Percentiles rank a stretch among this genome's conserved stretches.
Evolutionary conservation across 805 yeast genomes (phyloP).

Genomic region (Candida sanyiensis): DNA sequence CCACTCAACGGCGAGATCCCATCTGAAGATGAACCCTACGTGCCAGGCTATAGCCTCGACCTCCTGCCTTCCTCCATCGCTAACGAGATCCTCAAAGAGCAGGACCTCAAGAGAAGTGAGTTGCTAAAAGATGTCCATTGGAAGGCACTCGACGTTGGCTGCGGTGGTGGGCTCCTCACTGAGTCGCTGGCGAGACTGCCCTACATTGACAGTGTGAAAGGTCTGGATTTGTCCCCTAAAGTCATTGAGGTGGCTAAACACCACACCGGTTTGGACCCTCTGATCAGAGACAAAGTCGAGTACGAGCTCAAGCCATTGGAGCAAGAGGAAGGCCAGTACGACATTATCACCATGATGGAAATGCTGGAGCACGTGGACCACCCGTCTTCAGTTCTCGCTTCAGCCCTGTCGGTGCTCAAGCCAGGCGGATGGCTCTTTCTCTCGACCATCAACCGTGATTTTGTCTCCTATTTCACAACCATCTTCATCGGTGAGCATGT

Average conservation of each 20-base stretch:
- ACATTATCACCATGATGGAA: slow-evolving; percentile 86
- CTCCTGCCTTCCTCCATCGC: slow-evolving; percentile 57
- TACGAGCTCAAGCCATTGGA: slow-evolving; percentile 65
- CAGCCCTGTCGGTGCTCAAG: slow-evolving; percentile 61
- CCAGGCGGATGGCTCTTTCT: slow-evolving; percentile 76
- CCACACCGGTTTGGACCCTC: slow-evolving; percentile 67
- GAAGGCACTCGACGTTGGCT: slow-evolving; percentile 80
- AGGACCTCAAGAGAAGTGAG: slow-evolving; percentile 39
- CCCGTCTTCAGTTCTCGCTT: slow-evolving; percentile 68
- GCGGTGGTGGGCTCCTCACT: slow-evolving; percentile 95
- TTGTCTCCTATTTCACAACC: slow-evolving; percentile 85
- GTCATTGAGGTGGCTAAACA: slow-evolving; percentile 73
- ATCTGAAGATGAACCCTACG: slow-evolving; percentile 48
- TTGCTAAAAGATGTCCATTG: slow-evolving; percentile 31
- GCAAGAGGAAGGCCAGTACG: slow-evolving; percentile 47
- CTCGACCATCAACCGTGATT: slow-evolving; percentile 89
- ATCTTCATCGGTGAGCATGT: slow-evolving; percentile 84
- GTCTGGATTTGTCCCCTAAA: slow-evolving; percentile 80
- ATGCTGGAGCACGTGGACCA: slow-evolving; percentile 90
- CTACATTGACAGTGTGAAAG: slow-evolving; percentile 58
- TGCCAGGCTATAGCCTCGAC: slow-evolving; percentile 72
- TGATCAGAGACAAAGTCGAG: slow-evolving; percentile 44
- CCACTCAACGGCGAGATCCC: slow-evolving; percentile 18
- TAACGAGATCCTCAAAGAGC: slow-evolving; percentile 42
- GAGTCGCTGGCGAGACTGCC: slow-evolving; percentile 81